Conservation (phyloP, 1,284 basidiomycete species). For the Cryptococcus sp. region DNA sequence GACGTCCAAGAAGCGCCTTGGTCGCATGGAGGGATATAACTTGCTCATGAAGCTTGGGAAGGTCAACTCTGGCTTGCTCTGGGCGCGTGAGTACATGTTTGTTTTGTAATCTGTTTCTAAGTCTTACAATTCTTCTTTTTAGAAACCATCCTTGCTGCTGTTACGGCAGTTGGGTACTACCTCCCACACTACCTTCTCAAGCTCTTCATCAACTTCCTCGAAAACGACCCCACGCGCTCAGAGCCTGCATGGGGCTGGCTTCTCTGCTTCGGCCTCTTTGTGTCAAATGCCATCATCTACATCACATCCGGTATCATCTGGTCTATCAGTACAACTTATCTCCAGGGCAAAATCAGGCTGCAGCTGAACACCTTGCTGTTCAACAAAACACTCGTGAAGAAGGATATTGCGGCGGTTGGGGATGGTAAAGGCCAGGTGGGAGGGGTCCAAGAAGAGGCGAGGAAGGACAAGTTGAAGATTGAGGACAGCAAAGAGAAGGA, state of each 20-base stretch:
- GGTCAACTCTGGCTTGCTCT: constrained; percentile 44
- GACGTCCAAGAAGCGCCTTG: constrained; percentile 27
- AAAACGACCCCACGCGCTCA: constrained; percentile 56
- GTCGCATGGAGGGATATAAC: constrained; percentile 41
- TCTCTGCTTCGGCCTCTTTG: constrained; percentile 59
- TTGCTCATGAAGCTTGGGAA: constrained; percentile 45
- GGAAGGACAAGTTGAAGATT: constrained; percentile 36
- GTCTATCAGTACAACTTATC: constrained; percentile 43
- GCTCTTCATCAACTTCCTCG: constrained; percentile 68
- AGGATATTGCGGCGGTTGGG: constrained; percentile 63
- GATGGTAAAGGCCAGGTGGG: constrained; percentile 29
- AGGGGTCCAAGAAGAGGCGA: constrained; percentile 25
- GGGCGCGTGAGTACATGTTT: constrained; percentile 31
- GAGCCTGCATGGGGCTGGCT: constrained; percentile 52
- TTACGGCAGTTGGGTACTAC: constrained; percentile 70
- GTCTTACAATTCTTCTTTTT: constrained; percentile 7
- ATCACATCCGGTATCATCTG: constrained; percentile 46
- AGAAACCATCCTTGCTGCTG: constrained; percentile 59
- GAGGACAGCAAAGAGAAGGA: constrained; percentile 30
- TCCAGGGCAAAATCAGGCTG: constrained; percentile 59
- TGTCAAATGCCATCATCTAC: constrained; percentile 60
- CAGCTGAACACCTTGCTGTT: constrained; percentile 85
- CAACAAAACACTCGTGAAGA: constrained; percentile 81
- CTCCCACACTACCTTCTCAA: constrained; percentile 71
- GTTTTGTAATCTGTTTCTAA: not conserved